Evolutionary conservation across 352 stramenopile species (phyloP).

Genomic region (Phytophthora pisi): DNA sequence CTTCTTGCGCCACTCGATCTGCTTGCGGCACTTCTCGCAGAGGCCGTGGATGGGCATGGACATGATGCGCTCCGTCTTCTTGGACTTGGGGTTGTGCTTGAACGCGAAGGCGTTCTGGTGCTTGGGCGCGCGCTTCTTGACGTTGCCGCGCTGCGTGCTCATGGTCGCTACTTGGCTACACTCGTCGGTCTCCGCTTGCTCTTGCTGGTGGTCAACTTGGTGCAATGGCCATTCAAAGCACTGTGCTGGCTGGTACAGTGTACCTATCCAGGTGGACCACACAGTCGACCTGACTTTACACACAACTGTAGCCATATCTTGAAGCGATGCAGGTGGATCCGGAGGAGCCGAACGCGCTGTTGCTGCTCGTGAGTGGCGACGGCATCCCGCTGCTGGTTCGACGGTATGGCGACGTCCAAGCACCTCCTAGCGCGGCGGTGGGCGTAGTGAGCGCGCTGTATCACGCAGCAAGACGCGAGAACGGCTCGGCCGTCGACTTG

Average conservation of each 20-base stretch:
- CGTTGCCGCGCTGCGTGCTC: slow-evolving; percentile 86
- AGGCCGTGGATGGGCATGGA: slow-evolving; percentile 91
- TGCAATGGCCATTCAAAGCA: slow-evolving; percentile 1
- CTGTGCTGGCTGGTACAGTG: background rate
- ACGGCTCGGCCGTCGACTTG: slow-evolving; percentile 11
- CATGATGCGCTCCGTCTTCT: slow-evolving; percentile 96
- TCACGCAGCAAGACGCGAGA: slow-evolving; percentile 43
- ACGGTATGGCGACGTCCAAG: slow-evolving; percentile 45
- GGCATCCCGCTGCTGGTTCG: slow-evolving; percentile 61
- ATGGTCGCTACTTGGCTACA: slow-evolving; percentile 44
- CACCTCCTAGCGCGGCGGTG: slow-evolving; percentile 51
- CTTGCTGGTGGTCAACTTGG: slow-evolving; percentile 2
- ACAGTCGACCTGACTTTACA: background rate
- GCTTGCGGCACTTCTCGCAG: slow-evolving; percentile 93
- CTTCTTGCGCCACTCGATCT: slow-evolving; percentile 99
- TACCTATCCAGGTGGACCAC: background rate
- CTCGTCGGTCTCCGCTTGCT: slow-evolving; percentile 1
- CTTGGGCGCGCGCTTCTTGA: slow-evolving; percentile 90
- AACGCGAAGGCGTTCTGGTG: slow-evolving; percentile 99
- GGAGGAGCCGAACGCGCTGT: slow-evolving; percentile 38
- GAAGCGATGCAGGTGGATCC: slow-evolving; percentile 32
- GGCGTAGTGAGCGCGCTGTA: slow-evolving; percentile 57
- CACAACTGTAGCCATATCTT: slow-evolving; percentile 38
- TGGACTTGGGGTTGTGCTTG: slow-evolving; percentile 98
- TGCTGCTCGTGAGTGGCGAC: slow-evolving; percentile 53